Base-by-base conservation (phyloP, 2,329 filamentous ascomycete species). In the Fusarium equiseti region DNA sequence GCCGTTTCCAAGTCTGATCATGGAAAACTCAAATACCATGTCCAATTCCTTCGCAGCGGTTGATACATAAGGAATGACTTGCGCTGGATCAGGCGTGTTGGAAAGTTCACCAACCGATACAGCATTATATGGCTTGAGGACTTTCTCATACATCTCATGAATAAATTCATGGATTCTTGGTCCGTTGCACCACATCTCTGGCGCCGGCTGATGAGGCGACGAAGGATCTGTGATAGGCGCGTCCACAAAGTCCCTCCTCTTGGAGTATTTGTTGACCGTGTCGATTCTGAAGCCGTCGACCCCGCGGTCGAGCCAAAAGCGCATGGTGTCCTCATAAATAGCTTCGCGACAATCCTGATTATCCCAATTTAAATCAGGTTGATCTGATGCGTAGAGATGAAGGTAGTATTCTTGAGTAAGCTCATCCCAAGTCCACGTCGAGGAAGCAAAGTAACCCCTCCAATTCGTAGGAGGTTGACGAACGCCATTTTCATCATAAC, bases 281-380 rank as follows among this genome's bases (percentile, higher is more conserved):
- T 92, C 90, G 79, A 91, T 89, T 8, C 90, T 84, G 78, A 91
- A 92, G 0, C 89, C 89, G 52, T 89, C 86, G 0, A 89, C 87
- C 0, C 90, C 90, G 8, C 88, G 87, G 58, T 93, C 84, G 1
- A 94, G 84, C 92, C 92, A 94, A 77, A 93, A 94, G 0, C 84
- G 83, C 85, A 93, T 90, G 8, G 91, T 88, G 8, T 81, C 76
- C 8, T 89, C 83, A 73, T 93, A 91, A 2, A 93, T 90, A 1
- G 89, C 92, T 54, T 89, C 82, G 9, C 91, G 87, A 10, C 91
- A 89, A 4, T 87, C 86, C 0, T 85, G 83, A 51, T 91, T 90
- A 59, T 93, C 90, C 91, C 92, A 94, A 76, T 94, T 94, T 20
- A 95, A 82, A 71, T 95, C 92, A 0, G 92, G 92, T 76, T 94